phyloP scores from a whole-genome alignment of 345 rosid genomes.

The Camelina neglecta region DNA sequence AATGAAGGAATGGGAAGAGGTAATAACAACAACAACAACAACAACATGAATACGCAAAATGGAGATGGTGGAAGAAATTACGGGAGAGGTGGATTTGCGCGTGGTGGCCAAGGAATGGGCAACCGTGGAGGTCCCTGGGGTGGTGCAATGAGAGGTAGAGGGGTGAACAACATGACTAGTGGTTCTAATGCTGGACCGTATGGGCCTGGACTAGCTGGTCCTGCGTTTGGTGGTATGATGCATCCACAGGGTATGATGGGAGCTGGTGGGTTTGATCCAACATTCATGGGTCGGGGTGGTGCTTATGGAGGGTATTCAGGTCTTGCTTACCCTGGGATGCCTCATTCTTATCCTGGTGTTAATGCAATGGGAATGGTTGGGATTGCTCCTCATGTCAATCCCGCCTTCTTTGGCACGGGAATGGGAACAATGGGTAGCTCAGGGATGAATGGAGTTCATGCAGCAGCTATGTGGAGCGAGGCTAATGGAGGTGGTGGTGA shows the following conservation, averaged over 20 bases:
- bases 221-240: slow-evolving; percentile 75
- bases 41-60: slow-evolving; percentile 64
- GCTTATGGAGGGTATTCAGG: slow-evolving; percentile 79
- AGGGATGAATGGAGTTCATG: slow-evolving; percentile 75
- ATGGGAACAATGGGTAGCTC: slow-evolving; percentile 73
- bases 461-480: slow-evolving; percentile 71
- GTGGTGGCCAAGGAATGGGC: slow-evolving; percentile 67
- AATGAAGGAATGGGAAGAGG: slow-evolving; percentile 78
- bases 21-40: slow-evolving; percentile 42
- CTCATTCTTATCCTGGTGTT: slow-evolving; percentile 75
- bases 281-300: slow-evolving; percentile 78
- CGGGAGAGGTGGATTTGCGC: slow-evolving; percentile 80
- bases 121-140: slow-evolving; percentile 71
- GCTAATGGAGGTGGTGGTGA: slow-evolving; percentile 82
- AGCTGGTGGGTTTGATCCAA: slow-evolving; percentile 82
- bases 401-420: slow-evolving; percentile 76
- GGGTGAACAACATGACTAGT: slow-evolving; percentile 62
- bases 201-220: slow-evolving; percentile 78
- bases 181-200: slow-evolving; percentile 68
- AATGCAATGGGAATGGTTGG: slow-evolving; percentile 82
- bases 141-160: slow-evolving; percentile 77
- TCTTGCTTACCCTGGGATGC: slow-evolving; percentile 78
- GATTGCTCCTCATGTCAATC: slow-evolving; percentile 91
- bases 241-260: slow-evolving; percentile 85
- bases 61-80: slow-evolving; percentile 75